Evolutionary conservation across 768 basidiomycete genomes (phyloP), one percentile per base, ranked within the genome.

Genomic region (Tylopilus plumbeoviolaceoides): DNA sequence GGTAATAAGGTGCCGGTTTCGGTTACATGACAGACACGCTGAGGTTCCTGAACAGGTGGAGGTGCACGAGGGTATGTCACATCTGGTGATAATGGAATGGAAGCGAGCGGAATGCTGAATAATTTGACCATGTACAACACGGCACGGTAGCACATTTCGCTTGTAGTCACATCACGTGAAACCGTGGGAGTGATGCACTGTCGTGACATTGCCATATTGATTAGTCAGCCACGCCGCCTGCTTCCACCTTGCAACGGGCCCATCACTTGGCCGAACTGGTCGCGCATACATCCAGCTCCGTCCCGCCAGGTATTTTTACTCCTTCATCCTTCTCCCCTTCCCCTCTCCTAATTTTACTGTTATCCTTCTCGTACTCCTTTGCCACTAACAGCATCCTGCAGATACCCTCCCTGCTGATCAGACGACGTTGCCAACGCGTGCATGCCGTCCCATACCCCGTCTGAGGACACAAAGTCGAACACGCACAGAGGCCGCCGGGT

Each of bases 401-500:
- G 27, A 53, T 51, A 35, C 47, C 42, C 61, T 10, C 43, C 47
- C 41, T 51, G 28, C 15, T 39, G 50, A 63, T 61, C 67, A 56
- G 59, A 55, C 70, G 56, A 58, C 61, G 59, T 55, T 57, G 60
- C 39, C 48, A 59, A 67, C 60, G 59, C 65, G 59, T 63, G 65
- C 54, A 69, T 71, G 68, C 59, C 62, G 58, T 52, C 56, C 52
- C 60, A 56, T 51, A 50, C 65, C 63, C 86, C 86, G 85, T 81
- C 84, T 54, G 86, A 87, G 72, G 81, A 82, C 65, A 63, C 75
- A 51, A 72, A 77, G 67, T 73, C 73, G 40, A 63, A 56, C 59
- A 59, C 62, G 25, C 61, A 66, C 45, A 70, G 55, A 50, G 56
- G 53, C 55, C 75, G 68, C 60, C 74, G 72, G 56, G 68, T 80